Conservation (phyloP, 1,139 yeast species). For the Yamadazyma sp. region DNA sequence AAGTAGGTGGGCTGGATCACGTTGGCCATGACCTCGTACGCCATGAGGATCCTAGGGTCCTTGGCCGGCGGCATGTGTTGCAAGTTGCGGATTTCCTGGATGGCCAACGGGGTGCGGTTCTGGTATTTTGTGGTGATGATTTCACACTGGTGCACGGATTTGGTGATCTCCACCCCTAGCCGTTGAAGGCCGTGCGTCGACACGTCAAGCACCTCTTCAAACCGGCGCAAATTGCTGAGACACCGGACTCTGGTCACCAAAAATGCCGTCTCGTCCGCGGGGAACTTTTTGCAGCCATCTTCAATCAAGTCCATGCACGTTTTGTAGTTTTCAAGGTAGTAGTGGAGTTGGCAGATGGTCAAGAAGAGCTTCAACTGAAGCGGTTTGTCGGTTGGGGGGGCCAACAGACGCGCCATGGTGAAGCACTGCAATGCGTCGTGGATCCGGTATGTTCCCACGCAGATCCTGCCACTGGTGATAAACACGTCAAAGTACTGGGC, state of each 20-base stretch:
- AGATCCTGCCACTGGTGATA: conserved; percentile 37
- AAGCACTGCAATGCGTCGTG: conserved; percentile 32
- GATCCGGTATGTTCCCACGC: conserved; percentile 35
- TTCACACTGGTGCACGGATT: conserved; percentile 23
- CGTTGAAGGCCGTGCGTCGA: conserved; percentile 33
- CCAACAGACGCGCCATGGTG: conserved; percentile 27
- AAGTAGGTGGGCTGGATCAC: conserved; percentile 36
- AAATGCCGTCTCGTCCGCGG: conserved; percentile 31
- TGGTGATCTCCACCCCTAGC: conserved; percentile 29
- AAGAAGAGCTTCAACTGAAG: conserved; percentile 26
- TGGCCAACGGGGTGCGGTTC: conserved; percentile 40
- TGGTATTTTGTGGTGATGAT: conserved; percentile 22
- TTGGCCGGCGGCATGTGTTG: conserved; percentile 23
- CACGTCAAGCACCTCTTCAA: conserved; percentile 35
- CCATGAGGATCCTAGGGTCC: conserved; percentile 29
- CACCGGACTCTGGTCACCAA: conserved; percentile 41
- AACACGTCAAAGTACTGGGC: conserved; percentile 31
- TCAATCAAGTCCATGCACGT: conserved; percentile 30
- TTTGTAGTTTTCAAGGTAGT: conserved; percentile 26
- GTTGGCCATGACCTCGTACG: conserved; percentile 46
- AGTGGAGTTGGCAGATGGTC: conserved; percentile 35
- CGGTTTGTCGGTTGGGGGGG: conserved; percentile 19
- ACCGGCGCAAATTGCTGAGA: conserved; percentile 31
- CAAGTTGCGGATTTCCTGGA: conserved; percentile 41
- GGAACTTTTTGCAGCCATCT: conserved; percentile 20